A percentile compares a stretch with the other conserved stretches of the same genome.
Evolutionary conservation across 768 basidiomycete genomes (phyloP).

Genomic region (Neoboletus brunneissimus): DNA sequence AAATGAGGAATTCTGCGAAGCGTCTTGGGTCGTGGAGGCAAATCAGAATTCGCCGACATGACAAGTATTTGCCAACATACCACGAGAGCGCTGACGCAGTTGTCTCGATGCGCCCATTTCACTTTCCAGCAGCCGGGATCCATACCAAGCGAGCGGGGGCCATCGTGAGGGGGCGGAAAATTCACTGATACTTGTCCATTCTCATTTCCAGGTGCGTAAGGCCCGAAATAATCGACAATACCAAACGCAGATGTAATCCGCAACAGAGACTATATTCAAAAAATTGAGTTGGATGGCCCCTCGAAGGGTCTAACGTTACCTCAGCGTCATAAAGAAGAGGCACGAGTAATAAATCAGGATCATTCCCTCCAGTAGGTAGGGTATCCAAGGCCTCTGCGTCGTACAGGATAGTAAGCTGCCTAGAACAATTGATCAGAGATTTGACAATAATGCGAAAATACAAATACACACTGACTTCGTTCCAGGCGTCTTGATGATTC

Average conservation of each 20-base stretch:
- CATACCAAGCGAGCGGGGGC: slow-evolving; percentile 54
- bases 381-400: slow-evolving; percentile 50
- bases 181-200: slow-evolving; percentile 15
- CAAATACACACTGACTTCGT: slow-evolving; percentile 45
- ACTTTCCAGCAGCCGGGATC: slow-evolving; percentile 66
- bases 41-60: slow-evolving; percentile 2
- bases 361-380: slow-evolving; percentile 8
- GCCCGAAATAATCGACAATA: slow-evolving; percentile 53
- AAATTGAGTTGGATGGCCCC: slow-evolving; percentile 5
- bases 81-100: slow-evolving; percentile 70
- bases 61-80: slow-evolving; percentile 36
- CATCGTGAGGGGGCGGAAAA: slow-evolving; percentile 54
- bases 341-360: slow-evolving; percentile 43
- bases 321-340: slow-evolving; percentile 60
- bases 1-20: slow-evolving; percentile 68
- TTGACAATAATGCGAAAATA: neutral
- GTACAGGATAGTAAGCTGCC: slow-evolving; percentile 47
- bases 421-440: slow-evolving; percentile 12
- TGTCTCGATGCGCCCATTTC: slow-evolving; percentile 76
- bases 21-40: slow-evolving; percentile 42
- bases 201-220: slow-evolving; percentile 25
- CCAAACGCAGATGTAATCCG: slow-evolving; percentile 61
- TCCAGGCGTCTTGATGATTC: slow-evolving; percentile 50
- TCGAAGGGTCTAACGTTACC: slow-evolving; percentile 36
- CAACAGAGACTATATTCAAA: slow-evolving; percentile 43